Evolutionary conservation across 352 stramenopile species (phyloP).

Genomic region (Globisporangium solare): DNA sequence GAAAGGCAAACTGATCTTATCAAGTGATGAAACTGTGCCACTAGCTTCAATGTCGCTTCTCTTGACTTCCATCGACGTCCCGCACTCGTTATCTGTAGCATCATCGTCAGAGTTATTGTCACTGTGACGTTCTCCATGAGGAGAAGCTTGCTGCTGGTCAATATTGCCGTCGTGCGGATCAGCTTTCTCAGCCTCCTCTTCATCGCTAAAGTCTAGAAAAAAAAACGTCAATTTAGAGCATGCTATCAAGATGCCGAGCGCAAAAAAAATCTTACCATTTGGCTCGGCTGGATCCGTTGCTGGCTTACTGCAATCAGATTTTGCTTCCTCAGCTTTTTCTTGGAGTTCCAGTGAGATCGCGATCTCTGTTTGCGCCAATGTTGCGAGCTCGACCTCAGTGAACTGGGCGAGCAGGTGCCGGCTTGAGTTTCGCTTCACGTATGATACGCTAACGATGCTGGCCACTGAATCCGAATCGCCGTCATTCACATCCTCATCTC

Average conservation of each 20-base stretch:
- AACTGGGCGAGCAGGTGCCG: slow-evolving; percentile 34
- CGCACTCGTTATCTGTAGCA: not conserved
- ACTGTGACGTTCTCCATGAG: not conserved
- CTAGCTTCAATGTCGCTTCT: not conserved
- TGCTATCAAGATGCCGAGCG: not conserved
- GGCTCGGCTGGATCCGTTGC: not conserved
- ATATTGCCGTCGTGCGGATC: not conserved
- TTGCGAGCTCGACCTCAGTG: slow-evolving; percentile 25
- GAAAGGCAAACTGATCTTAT: slow-evolving; percentile 62
- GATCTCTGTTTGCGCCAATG: slow-evolving; percentile 8
- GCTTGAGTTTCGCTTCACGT: slow-evolving; percentile 20
- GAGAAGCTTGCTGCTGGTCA: not conserved
- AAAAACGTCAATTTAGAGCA: too few species aligned
- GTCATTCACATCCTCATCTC: not conserved
- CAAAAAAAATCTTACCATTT: not conserved
- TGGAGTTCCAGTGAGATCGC: not conserved
- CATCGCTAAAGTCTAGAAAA: not conserved
- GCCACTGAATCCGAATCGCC: slow-evolving; percentile 5
- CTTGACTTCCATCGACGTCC: not conserved
- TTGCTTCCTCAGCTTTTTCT: not conserved
- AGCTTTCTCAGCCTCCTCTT: not conserved
- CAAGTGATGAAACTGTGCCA: slow-evolving; percentile 10
- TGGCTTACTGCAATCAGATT: not conserved
- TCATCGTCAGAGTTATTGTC: not conserved
- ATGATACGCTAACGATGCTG: slow-evolving; percentile 16